Conservation (phyloP, 176 grass and related monocot species). For the Carex parvula region DNA sequence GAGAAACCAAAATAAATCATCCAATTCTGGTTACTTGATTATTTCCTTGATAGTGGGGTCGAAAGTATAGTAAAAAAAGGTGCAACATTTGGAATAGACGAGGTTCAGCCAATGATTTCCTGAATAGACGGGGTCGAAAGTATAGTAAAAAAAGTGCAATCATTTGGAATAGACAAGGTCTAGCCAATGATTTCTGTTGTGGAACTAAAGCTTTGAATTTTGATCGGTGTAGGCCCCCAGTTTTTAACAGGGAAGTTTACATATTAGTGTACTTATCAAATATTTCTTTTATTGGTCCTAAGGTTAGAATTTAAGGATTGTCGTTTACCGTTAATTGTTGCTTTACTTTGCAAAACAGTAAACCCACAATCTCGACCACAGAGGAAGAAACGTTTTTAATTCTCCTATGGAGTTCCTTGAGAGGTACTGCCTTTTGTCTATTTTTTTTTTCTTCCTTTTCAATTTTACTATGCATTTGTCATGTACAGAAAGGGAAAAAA, state of each 20-base stretch:
- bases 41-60: background rate
- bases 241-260: background rate
- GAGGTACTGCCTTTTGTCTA: background rate
- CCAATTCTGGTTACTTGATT: background rate
- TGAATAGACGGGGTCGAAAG: too few relatives aligned
- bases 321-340: too few relatives aligned
- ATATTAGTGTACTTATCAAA: constrained; percentile 10
- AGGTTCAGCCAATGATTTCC: background rate
- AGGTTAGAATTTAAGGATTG: too few relatives aligned
- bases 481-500: background rate
- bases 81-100: background rate
- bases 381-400: background rate
- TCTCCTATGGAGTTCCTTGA: too few relatives aligned
- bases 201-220: constrained; percentile 2
- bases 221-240: background rate
- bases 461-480: background rate
- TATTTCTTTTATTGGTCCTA: background rate
- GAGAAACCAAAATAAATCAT: background rate
- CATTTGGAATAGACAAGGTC: too few relatives aligned
- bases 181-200: background rate
- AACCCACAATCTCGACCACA: background rate
- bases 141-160: too few relatives aligned
- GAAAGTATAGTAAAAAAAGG: background rate
- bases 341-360: too few relatives aligned
- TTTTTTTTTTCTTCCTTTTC: background rate